These are phyloP conservation scores for Drechslerella coelobrocha DNA, from an alignment of 2,329 filamentous ascomycete species.

Conservation along the genomic window DNA sequence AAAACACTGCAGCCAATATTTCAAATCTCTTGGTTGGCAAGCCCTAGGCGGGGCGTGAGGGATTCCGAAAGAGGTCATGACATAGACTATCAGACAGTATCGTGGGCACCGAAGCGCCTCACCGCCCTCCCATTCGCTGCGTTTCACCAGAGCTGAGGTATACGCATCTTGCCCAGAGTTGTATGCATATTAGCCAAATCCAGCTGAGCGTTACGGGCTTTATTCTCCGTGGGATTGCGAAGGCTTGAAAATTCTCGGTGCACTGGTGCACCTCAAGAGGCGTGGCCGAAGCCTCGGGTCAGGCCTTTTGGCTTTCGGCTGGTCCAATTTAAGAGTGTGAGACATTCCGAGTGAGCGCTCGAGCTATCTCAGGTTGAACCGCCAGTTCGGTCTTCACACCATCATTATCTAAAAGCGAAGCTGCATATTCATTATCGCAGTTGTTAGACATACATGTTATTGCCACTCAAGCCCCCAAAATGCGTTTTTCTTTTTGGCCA, in stretches of 20 bases:
- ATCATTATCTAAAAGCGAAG: constrained; percentile 29
- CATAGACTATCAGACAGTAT: constrained; percentile 47
- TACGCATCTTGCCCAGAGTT: background rate
- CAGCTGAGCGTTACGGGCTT: constrained; percentile 33
- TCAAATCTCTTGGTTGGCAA: constrained; percentile 48
- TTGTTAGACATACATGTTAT: constrained; percentile 23
- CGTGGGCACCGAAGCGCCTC: constrained; percentile 25
- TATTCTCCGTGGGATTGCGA: constrained; percentile 40
- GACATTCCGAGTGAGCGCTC: constrained; percentile 30
- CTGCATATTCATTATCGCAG: background rate
- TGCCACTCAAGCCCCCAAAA: background rate
- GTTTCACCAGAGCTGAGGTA: constrained; percentile 7
- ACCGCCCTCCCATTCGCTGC: constrained; percentile 34
- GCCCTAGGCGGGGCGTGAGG: constrained; percentile 42
- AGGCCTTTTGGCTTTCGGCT: constrained; percentile 46
- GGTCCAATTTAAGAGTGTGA: constrained; percentile 45
- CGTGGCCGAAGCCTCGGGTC: constrained; percentile 45
- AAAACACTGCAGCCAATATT: constrained; percentile 44
- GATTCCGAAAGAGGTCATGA: constrained; percentile 42
- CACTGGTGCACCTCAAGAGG: constrained; percentile 18
- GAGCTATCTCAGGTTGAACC: constrained; percentile 47
- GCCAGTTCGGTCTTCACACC: constrained; percentile 47
- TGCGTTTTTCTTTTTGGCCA: constrained; percentile 13
- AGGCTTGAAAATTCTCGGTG: constrained; percentile 10
- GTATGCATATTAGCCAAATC: constrained; percentile 15